Evolutionary conservation across 805 yeast species (phyloP).

Genomic region (Clavispora asparagi): DNA sequence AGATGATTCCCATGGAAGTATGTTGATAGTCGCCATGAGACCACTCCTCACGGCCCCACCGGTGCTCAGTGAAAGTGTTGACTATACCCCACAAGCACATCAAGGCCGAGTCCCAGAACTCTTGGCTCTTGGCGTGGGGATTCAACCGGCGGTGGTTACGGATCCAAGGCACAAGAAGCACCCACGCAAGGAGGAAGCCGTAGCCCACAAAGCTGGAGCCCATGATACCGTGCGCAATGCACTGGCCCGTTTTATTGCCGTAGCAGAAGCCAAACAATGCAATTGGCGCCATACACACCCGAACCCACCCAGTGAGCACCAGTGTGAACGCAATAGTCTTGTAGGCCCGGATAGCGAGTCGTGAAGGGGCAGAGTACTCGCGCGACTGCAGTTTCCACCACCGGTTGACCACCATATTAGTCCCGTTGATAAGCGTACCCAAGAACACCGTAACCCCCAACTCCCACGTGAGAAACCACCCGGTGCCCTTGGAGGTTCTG

Average conservation of each 20-base stretch:
- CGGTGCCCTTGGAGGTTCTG: conserved; percentile 60
- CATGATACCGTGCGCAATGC: conserved; percentile 97
- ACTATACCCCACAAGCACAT: conserved; percentile 90
- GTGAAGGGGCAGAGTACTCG: conserved; percentile 6
- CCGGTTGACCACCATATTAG: conserved; percentile 35
- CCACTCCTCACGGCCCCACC: conserved; percentile 92
- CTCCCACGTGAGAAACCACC: conserved; percentile 53
- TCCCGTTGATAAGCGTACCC: conserved; percentile 54
- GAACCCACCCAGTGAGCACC: conserved; percentile 68
- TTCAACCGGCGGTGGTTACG: conserved; percentile 36
- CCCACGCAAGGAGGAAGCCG: conserved; percentile 64
- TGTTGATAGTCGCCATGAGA: conserved; percentile 91
- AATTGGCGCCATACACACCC: conserved; percentile 74
- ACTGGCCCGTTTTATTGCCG: conserved; percentile 81
- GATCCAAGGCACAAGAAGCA: conserved; percentile 73
- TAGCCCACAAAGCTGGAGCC: conserved; percentile 82
- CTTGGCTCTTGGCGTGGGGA: conserved; percentile 52
- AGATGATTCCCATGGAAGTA: conserved; percentile 91
- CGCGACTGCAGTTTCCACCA: conserved; percentile 4
- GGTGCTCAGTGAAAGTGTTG: conserved; percentile 92
- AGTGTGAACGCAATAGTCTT: conserved; percentile 42
- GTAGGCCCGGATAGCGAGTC: conserved; percentile 20
- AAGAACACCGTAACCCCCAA: conserved; percentile 44
- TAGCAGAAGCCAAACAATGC: conserved; percentile 87
- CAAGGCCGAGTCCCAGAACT: conserved; percentile 73